Evolutionary conservation across 768 basidiomycete genomes (phyloP).

Genomic region (Amanita inopinata): DNA sequence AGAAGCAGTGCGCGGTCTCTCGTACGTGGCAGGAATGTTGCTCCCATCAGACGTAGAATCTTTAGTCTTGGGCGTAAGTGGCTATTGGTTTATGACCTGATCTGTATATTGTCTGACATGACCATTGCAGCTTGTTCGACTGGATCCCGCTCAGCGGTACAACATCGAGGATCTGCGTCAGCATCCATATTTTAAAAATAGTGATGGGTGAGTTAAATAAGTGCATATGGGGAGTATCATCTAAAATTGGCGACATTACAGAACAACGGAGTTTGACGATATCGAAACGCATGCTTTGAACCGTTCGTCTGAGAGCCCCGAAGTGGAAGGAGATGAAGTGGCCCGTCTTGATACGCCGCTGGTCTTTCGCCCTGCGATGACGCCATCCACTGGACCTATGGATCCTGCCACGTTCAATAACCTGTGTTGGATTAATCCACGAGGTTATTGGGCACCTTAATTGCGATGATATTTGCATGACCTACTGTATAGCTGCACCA

Average conservation of each 20-base stretch:
- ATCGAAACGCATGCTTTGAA: slow-evolving; percentile 12
- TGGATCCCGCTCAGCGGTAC: slow-evolving; percentile 14
- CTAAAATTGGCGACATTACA: slow-evolving; percentile 1
- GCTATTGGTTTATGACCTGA: not conserved
- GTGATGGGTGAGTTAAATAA: slow-evolving; percentile 13
- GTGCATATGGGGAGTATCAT: not conserved
- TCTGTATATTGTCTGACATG: too few species aligned
- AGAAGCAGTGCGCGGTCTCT: slow-evolving; percentile 1
- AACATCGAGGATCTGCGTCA: slow-evolving; percentile 13
- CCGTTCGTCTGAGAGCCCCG: slow-evolving; percentile 6
- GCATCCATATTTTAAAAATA: slow-evolving; percentile 17
- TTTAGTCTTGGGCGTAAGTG: slow-evolving; percentile 24
- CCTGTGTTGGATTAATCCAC: slow-evolving; percentile 22
- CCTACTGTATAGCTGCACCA: too few species aligned
- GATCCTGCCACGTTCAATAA: slow-evolving; percentile 11
- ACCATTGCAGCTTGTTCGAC: slow-evolving; percentile 17
- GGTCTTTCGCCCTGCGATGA: slow-evolving; percentile 11
- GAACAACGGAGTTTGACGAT: slow-evolving; percentile 14
- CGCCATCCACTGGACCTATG: not conserved
- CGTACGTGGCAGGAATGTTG: slow-evolving; percentile 17
- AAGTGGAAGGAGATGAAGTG: slow-evolving; percentile 9
- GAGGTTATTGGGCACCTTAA: slow-evolving; percentile 14
- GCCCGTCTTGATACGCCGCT: not conserved
- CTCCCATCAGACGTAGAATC: slow-evolving; percentile 16
- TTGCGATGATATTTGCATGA: not conserved